Base-by-base conservation (phyloP, 2,329 filamentous ascomycete species). In the Epichloe aotearoae region DNA sequence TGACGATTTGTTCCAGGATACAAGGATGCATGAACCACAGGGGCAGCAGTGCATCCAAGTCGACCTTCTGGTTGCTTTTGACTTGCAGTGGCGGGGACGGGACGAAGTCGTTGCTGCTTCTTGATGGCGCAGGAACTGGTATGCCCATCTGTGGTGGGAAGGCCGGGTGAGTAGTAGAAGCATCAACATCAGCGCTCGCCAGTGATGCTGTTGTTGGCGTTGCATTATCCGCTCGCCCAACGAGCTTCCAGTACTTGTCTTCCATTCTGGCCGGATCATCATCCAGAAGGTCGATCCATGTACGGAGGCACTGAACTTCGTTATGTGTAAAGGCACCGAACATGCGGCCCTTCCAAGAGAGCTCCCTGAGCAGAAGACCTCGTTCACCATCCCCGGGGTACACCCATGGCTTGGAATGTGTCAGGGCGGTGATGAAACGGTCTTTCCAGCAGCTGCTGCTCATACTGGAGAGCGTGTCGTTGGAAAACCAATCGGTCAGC, bases 321-420 rank as follows among this genome's bases (percentile, higher is more conserved):
- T 57, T 58, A 15, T 68, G 56, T 1, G 71, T 75, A 56, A 76
- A 76, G 19, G 70, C 64, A 1, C 73, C 73, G 55, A 73, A 76
- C 72, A 75, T 75, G 42, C 63, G 66, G 5, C 72, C 73, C 23
- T 66, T 64, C 71, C 72, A 75, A 1, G 54, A 59, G 7, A 75
- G 55, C 56, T 71, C 70, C 40, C 61, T 64, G 2, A 74, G 56
- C 2, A 75, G 60, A 20, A 55, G 62, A 51, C 72, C 75, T 36
- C 64, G 64, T 1, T 56, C 46, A 49, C 68, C 68, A 38, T 65
- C 57, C 5, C 72, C 72, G 40, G 59, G 62, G 41, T 61, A 54
- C 3, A 75, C 58, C 73, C 72, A 75, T 3, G 55, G 52, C 36
- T 43, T 49, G 8, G 51, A 38, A 11, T 47, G 36, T 4, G 40